Percentiles rank a stretch among this genome's conserved stretches.
Conservation (phyloP, 441 rosid species). For the Erodium moschatum region DNA sequence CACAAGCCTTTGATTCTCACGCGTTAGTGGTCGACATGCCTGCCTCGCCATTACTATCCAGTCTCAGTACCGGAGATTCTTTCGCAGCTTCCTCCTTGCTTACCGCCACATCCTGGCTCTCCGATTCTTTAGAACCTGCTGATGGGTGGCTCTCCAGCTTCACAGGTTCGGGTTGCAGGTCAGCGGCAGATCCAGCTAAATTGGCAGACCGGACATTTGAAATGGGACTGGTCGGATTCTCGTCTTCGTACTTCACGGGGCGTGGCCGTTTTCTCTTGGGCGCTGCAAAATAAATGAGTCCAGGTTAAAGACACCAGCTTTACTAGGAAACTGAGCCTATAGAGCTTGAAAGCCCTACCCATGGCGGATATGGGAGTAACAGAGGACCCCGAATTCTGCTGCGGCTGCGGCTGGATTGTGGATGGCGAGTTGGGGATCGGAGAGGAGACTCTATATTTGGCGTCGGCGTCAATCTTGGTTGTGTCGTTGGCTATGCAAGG, state of each 20-base stretch:
- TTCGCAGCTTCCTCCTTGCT: conserved; percentile 52
- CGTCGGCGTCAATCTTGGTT: conserved; percentile 32
- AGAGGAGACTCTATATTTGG: conserved; percentile 78
- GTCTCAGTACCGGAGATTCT: too few species aligned
- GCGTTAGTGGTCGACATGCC: conserved; percentile 23
- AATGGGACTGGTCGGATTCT: conserved; percentile 43
- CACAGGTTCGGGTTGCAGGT: conserved; percentile 16
- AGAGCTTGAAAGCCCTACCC: conserved; percentile 34
- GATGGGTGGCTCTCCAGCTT: conserved; percentile 30
- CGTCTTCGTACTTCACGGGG: conserved; percentile 70
- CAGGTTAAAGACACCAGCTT: not conserved
- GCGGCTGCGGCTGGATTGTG: conserved; percentile 36
- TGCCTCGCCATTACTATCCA: too few species aligned
- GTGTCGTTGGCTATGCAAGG: conserved; percentile 40
- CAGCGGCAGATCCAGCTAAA: conserved; percentile 31
- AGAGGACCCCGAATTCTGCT: conserved; percentile 47
- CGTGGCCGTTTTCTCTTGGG: conserved; percentile 92
- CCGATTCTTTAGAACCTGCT: conserved; percentile 41
- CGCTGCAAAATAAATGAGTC: conserved; percentile 35
- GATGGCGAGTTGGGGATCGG: conserved; percentile 73
- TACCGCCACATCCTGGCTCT: conserved; percentile 30
- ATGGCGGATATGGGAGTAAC: conserved; percentile 42
- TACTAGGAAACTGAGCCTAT: conserved; percentile 1
- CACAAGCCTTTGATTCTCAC: conserved; percentile 30
- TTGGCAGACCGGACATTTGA: too few species aligned